Conservation (phyloP, 495 filamentous ascomycete genomes). For the Entonaema liquescens region DNA sequence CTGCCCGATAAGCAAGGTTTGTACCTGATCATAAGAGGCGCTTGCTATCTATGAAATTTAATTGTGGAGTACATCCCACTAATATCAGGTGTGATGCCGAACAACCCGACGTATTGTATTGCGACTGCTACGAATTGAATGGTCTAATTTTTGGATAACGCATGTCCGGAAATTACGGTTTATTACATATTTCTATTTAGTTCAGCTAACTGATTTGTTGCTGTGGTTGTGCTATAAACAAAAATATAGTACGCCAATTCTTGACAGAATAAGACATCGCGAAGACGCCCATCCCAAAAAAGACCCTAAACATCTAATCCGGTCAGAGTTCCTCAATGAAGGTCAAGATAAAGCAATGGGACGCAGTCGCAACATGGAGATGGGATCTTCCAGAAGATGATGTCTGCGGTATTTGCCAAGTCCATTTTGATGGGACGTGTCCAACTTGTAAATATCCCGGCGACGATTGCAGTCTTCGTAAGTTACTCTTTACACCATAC, state of each 20-base stretch:
- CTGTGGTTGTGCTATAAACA: background rate
- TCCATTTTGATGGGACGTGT: constrained; percentile 97
- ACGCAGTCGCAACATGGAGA: constrained; percentile 92
- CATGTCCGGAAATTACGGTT: background rate
- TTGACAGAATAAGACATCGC: background rate
- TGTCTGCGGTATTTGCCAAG: constrained; percentile 97
- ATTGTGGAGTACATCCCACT: constrained; percentile 34
- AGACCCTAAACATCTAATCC: background rate
- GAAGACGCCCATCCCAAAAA: background rate
- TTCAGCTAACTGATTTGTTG: background rate
- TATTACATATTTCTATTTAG: background rate
- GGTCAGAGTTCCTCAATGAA: constrained; percentile 70
- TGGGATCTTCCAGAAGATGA: constrained; percentile 99
- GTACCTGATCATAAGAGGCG: constrained; percentile 11
- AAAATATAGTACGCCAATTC: background rate
- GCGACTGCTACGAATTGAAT: background rate
- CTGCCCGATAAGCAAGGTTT: constrained; percentile 32
- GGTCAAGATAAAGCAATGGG: constrained; percentile 91
- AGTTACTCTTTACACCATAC: constrained; percentile 46
- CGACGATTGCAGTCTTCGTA: constrained; percentile 91
- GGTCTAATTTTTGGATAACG: background rate
- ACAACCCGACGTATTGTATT: background rate
- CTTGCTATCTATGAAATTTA: constrained; percentile 16
- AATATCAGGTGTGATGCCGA: constrained; percentile 20
- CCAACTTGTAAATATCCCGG: constrained; percentile 98